Conservation (phyloP, 371 early-diverging fungal genomes). For the Syncephalis plumigaleata region DNA sequence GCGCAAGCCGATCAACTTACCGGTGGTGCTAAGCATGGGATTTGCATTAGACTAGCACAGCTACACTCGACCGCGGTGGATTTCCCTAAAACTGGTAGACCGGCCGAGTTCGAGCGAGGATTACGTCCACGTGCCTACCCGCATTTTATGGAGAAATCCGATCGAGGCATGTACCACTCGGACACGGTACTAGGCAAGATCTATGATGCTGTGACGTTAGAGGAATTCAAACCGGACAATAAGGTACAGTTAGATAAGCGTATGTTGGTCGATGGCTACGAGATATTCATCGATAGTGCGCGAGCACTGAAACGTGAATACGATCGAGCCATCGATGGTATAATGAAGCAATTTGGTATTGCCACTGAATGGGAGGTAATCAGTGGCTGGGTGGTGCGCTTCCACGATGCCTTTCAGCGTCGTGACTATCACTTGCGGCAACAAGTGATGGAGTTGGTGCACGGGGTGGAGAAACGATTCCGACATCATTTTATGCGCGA, state of each 20-base stretch:
- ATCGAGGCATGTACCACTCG: conserved; percentile 8
- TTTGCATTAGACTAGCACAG: conserved; percentile 41
- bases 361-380: conserved; percentile 21
- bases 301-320: conserved; percentile 17
- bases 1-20: conserved; percentile 38
- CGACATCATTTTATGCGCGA: no score
- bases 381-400: conserved; percentile 13
- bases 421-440: conserved; percentile 19
- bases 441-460: conserved; percentile 10
- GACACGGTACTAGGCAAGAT: not conserved
- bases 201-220: not conserved
- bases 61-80: conserved; percentile 51
- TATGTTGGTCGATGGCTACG: conserved; percentile 28
- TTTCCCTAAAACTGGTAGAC: conserved; percentile 42
- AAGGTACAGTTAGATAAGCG: conserved; percentile 19
- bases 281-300: conserved; percentile 33
- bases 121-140: conserved; percentile 36
- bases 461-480: no score
- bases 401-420: no score
- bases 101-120: conserved; percentile 22
- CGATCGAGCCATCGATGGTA: conserved; percentile 24
- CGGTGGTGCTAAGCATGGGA: conserved; percentile 25
- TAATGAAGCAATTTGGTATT: conserved; percentile 53
- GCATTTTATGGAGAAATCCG: conserved; percentile 62
- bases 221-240: conserved; percentile 9